These are phyloP conservation scores for Rhipidocladum racemiflorum DNA, from an alignment of 176 grass and related monocot species.

Conservation along the genomic window DNA sequence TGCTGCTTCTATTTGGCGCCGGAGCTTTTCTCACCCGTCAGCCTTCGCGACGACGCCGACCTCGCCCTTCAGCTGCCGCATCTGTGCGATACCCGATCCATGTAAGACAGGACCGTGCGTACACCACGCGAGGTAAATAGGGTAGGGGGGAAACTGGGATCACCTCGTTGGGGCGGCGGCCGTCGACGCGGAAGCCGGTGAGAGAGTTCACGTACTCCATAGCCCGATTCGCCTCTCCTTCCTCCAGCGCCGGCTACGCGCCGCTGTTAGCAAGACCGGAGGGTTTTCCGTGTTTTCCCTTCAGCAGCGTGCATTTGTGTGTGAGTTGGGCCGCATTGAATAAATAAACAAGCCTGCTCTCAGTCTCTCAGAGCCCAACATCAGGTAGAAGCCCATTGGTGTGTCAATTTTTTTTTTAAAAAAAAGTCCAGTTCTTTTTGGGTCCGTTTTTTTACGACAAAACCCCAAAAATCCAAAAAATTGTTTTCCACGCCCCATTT, in stretches of 20 bases:
- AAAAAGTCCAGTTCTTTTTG: no score
- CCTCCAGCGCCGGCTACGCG: not conserved
- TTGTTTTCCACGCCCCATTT: no score
- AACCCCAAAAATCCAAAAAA: no score
- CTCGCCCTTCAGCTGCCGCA: constrained; percentile 84
- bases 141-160: not conserved
- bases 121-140: not conserved
- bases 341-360: not conserved
- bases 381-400: not conserved
- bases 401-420: no score
- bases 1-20: not conserved
- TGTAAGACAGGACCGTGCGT: not conserved
- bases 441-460: no score
- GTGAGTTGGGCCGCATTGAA: not conserved
- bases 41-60: constrained; percentile 73
- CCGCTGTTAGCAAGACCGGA: not conserved
- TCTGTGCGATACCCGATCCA: constrained; percentile 39
- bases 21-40: constrained; percentile 43
- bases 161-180: constrained; percentile 81
- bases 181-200: constrained; percentile 82
- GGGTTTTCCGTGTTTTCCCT: not conserved
- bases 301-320: not conserved
- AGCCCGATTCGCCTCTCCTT: not conserved
- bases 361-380: not conserved
- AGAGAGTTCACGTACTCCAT: constrained; percentile 76